phyloP scores from a whole-genome alignment of 2,329 filamentous ascomycete genomes.

The Aaosphaeria pasadenensis region DNA sequence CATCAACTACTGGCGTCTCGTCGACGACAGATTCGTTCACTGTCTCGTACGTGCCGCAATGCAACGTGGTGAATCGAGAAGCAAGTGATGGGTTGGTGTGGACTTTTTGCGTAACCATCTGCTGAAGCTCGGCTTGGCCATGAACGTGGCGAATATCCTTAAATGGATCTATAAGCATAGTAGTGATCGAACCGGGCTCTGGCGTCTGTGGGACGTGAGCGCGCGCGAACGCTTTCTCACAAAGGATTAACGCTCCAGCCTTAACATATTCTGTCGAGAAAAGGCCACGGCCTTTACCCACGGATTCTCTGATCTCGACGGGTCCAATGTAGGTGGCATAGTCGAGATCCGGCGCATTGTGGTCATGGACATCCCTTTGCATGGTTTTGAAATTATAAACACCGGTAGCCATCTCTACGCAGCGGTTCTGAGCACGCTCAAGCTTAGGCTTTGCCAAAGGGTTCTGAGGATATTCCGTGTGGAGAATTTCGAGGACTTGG shows the following conservation, averaged over 20 bases:
- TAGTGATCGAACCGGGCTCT: too few species aligned
- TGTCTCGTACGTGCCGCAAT: constrained; percentile 38
- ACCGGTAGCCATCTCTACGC: constrained; percentile 38
- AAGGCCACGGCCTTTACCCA: constrained; percentile 47
- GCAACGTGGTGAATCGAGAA: constrained; percentile 29
- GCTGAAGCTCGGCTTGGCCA: constrained; percentile 41
- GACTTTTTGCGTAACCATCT: constrained; percentile 46
- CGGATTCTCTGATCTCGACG: constrained; percentile 41
- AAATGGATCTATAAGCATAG: too few species aligned
- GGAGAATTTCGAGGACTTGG: constrained; percentile 31
- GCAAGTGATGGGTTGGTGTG: constrained; percentile 38
- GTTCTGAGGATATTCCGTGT: constrained; percentile 21
- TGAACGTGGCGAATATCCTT: too few species aligned
- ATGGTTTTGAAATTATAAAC: constrained; percentile 34
- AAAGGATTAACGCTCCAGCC: constrained; percentile 52
- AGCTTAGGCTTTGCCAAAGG: constrained; percentile 21
- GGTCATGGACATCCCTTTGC: constrained; percentile 39
- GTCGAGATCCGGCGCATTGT: constrained; percentile 41
- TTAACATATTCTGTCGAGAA: constrained; percentile 50
- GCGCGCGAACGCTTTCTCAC: constrained; percentile 53
- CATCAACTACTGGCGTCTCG: too few species aligned
- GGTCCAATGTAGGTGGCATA: constrained; percentile 43
- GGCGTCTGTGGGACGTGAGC: too few species aligned
- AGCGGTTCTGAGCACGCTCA: constrained; percentile 14
- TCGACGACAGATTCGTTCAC: too few species aligned